Percentiles rank a stretch among this genome's conserved stretches.
Evolutionary conservation across 805 yeast species (phyloP).

Genomic region (Teunomyces stri): DNA sequence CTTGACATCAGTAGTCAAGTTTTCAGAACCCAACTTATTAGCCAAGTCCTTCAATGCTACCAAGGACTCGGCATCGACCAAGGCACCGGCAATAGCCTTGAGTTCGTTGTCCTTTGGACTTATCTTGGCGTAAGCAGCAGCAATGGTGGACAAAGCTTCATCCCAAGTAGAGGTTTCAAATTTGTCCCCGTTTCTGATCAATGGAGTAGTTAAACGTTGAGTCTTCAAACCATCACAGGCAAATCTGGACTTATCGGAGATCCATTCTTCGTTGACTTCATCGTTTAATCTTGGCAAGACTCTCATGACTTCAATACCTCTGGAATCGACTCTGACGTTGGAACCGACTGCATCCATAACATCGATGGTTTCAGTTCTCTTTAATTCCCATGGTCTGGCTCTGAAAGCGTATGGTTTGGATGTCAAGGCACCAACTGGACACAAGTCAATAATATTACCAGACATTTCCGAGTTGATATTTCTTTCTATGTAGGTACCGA

Average conservation of each 20-base stretch:
- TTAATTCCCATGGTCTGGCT: slow-evolving; percentile 92
- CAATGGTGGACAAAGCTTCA: slow-evolving; percentile 71
- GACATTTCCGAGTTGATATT: slow-evolving; percentile 81
- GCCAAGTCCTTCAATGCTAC: slow-evolving; percentile 78
- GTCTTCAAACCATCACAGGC: slow-evolving; percentile 84
- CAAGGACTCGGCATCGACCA: slow-evolving; percentile 78
- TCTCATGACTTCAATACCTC: slow-evolving; percentile 86
- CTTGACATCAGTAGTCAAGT: slow-evolving; percentile 68
- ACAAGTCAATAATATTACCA: slow-evolving; percentile 82
- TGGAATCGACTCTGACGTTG: slow-evolving; percentile 77
- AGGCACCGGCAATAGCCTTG: slow-evolving; percentile 79
- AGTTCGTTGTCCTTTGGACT: slow-evolving; percentile 67
- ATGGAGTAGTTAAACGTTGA: slow-evolving; percentile 80
- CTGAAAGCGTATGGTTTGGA: slow-evolving; percentile 89
- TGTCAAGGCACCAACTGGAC: slow-evolving; percentile 92
- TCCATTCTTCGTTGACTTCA: slow-evolving; percentile 89
- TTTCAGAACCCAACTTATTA: slow-evolving; percentile 77
- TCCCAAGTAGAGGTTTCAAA: slow-evolving; percentile 84
- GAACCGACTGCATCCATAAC: slow-evolving; percentile 83
- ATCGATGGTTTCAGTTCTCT: slow-evolving; percentile 83
- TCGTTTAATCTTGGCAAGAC: slow-evolving; percentile 83
- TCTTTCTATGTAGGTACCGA: slow-evolving; percentile 84
- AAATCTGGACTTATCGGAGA: slow-evolving; percentile 81
- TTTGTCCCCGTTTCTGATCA: slow-evolving; percentile 64
- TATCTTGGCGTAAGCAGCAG: slow-evolving; percentile 54